Percentiles rank a stretch among this genome's conserved stretches.
Evolutionary conservation across 2,329 filamentous ascomycete genomes (phyloP).

Genomic region (Tolypocladium inflatum): DNA sequence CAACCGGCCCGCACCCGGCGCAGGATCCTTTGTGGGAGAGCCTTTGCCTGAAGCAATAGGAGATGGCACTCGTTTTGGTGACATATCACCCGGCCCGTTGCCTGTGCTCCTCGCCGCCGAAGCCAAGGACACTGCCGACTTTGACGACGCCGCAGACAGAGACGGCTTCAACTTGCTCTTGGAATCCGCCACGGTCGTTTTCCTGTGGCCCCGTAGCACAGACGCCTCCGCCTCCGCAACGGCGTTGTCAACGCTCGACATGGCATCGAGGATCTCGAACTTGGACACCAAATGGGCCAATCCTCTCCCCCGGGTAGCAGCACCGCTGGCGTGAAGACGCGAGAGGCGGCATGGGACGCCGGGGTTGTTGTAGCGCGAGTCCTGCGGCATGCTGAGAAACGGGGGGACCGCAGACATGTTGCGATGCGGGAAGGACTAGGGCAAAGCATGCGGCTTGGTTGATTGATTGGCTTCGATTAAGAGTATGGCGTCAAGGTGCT

Average conservation of each 20-base stretch:
- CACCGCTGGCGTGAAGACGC: background rate
- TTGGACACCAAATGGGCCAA: slow-evolving; percentile 24
- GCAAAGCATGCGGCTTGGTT: background rate
- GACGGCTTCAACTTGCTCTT: background rate
- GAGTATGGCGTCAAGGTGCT: background rate
- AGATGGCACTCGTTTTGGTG: background rate
- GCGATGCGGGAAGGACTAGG: background rate
- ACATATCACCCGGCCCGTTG: no score
- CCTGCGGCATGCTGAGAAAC: background rate
- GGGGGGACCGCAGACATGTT: background rate
- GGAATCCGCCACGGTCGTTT: background rate
- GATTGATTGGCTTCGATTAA: background rate
- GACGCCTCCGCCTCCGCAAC: background rate
- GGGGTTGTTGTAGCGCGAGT: background rate
- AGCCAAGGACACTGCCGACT: background rate
- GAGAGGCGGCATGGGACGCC: background rate
- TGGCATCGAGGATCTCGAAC: slow-evolving; percentile 21
- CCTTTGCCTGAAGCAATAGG: background rate
- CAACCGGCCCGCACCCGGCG: background rate
- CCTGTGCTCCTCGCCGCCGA: background rate
- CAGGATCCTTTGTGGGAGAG: background rate
- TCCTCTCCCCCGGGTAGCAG: slow-evolving; percentile 2
- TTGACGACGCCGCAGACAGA: background rate
- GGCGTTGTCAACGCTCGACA: background rate
- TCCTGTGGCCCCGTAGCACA: background rate